Percentiles rank a stretch among this genome's conserved stretches.
phyloP scores from a whole-genome alignment of 225 moss, liverwort and hornwort species.

The Marchantia paleacea region DNA sequence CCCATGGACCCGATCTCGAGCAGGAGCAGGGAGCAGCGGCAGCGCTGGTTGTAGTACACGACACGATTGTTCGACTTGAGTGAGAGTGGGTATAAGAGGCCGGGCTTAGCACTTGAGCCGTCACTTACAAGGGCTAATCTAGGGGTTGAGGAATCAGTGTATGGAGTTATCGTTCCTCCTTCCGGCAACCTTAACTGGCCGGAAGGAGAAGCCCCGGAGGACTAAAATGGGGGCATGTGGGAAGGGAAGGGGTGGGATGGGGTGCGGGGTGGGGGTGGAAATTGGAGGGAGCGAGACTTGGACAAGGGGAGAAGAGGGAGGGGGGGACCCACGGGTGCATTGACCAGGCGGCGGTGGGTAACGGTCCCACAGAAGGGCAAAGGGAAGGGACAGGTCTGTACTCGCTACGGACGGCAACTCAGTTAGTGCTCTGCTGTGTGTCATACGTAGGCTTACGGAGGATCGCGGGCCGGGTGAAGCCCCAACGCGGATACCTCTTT shows the following conservation, averaged over 20 bases:
- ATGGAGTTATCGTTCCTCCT: too few species aligned
- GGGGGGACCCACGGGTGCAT: conserved; percentile 12
- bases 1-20: not conserved
- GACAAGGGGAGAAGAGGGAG: not conserved
- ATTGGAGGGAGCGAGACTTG: not conserved
- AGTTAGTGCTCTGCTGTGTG: conserved; percentile 10
- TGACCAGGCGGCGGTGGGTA: conserved; percentile 19
- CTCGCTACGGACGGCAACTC: conserved; percentile 13
- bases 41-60: not conserved
- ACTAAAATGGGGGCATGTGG: too few species aligned
- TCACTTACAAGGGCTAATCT: too few species aligned
- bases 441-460: not conserved
- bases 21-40: not conserved
- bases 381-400: not conserved
- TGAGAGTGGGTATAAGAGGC: too few species aligned
- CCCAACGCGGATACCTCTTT: not conserved
- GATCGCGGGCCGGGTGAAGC: not conserved
- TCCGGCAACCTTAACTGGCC: too few species aligned
- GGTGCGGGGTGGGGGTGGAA: not conserved
- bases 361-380: conserved; percentile 11
- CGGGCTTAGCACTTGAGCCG: too few species aligned
- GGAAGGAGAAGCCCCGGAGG: too few species aligned
- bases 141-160: too few species aligned
- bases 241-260: not conserved
- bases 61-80: not conserved